Conservation (phyloP, 352 stramenopile species). For the Phytopythium ostracodes region DNA sequence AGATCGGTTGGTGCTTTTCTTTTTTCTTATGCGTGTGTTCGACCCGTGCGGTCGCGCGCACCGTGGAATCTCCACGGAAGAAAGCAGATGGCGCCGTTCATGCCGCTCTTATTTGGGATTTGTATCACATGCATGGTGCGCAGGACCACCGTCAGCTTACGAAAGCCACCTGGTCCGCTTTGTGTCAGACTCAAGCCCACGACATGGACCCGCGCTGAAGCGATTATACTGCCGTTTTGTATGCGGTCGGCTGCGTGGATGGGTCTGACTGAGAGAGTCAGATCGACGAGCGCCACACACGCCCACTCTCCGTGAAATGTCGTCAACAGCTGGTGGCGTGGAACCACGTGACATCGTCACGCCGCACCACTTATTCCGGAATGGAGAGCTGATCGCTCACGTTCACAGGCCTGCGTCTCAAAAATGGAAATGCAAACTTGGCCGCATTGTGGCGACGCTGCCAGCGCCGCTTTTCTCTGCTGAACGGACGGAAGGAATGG, state of each 20-base stretch:
- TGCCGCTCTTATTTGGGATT: not conserved
- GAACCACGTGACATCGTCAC: not conserved
- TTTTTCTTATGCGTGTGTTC: not conserved
- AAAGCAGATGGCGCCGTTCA: not conserved
- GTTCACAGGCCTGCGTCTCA: too few relatives aligned
- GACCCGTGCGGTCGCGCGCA: not conserved
- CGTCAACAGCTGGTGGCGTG: not conserved
- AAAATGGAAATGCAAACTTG: not conserved
- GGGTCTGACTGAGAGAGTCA: not conserved
- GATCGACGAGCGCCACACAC: not conserved
- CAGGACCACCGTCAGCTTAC: not conserved
- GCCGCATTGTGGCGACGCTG: too few relatives aligned
- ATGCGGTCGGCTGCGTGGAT: not conserved
- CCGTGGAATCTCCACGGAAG: not conserved
- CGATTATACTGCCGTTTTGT: not conserved
- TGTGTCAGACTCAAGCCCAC: not conserved
- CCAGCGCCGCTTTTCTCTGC: too few relatives aligned
- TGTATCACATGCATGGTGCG: not conserved
- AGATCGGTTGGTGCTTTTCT: not conserved
- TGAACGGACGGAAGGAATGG: too few relatives aligned
- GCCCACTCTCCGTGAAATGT: not conserved
- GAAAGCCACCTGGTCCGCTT: not conserved
- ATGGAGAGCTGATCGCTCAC: not conserved
- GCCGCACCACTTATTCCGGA: not conserved
- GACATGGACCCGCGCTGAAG: not conserved